Base-by-base conservation (phyloP, 768 basidiomycete genomes). In the Macrolepiota dolichaula region DNA sequence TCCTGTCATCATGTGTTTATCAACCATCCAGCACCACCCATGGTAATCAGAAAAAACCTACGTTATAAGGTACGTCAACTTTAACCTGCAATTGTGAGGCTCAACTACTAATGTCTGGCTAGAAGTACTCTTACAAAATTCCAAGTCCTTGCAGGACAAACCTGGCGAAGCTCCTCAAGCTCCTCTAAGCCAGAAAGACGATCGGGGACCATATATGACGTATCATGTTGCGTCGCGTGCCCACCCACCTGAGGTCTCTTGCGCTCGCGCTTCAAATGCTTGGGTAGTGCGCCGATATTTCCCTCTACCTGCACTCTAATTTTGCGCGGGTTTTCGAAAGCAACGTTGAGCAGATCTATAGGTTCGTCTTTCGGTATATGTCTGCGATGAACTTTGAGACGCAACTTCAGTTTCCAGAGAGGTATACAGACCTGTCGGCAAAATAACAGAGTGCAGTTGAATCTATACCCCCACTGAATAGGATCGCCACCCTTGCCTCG, bases 381-480 rank as follows among this genome's bases (percentile, higher is more conserved):
- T 61, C 94, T 96, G 62, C 24, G 12, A 53, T 24, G 50, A 44
- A n/a, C 55, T 36, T 25, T 44, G 38, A 24, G 58, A 27, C 35
- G 57, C 24, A 49, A 49, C 56, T 62, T 38, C 42, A 55, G 22
- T 19, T 17, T 35, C 49, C 50, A 15, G 12, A 37, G 15, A 38
- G 27, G 68, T 82, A 55, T 68, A 7, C 29, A 32, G 29, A 92
- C 89, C 77, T 78, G 67, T 96, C 83, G 1, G 94, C 91, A 4
- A 99, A 77, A 68, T 84, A 88, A 0, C 96, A 86, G 6, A 98
- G 67, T 42, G 92, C 76, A 0, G 96, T 89, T 11, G 89, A 98
- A 70, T 99, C 97, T 47, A 99, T 93, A 0, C 97, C 97, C 32
- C 97, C 97, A 38, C 94, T 96, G 72, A 98, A 99, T 9, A 99